These are phyloP conservation scores for Chimonanthus salicifolius DNA, from an alignment of 164 flowering plant genomes.

Conservation along the genomic window DNA sequence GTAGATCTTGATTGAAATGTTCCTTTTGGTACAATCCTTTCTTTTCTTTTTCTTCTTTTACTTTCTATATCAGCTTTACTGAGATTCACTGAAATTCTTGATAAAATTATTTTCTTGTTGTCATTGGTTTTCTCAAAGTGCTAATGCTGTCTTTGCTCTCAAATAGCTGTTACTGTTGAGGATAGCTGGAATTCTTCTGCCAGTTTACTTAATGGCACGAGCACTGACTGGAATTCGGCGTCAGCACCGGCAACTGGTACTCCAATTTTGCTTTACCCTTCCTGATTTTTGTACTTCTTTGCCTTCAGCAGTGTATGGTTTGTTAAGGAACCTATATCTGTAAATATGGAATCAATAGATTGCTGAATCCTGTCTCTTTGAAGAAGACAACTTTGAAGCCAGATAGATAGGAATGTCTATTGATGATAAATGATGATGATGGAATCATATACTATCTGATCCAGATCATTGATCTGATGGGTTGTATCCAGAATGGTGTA, in stretches of 20 bases:
- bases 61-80: too few relatives aligned
- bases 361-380: not conserved
- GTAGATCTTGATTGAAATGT: not conserved
- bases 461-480: too few relatives aligned
- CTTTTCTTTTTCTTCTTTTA: too few relatives aligned
- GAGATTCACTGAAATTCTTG: too few relatives aligned
- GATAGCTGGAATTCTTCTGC: conserved; percentile 59
- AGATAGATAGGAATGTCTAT: not conserved
- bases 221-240: conserved; percentile 47
- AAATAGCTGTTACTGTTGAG: conserved; percentile 53
- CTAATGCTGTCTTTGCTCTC: not conserved
- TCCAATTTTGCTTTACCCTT: not conserved
- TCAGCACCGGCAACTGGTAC: conserved; percentile 44
- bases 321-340: not conserved
- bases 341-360: not conserved
- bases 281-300: not conserved
- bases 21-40: not conserved
- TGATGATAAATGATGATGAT: too few relatives aligned
- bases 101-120: not conserved
- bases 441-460: too few relatives aligned
- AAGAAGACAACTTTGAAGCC: not conserved
- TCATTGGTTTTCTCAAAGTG: not conserved
- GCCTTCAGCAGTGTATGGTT: not conserved
- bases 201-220: conserved; percentile 54
- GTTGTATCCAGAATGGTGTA: too few relatives aligned